Base-by-base conservation (phyloP, 352 stramenopile genomes). In the Pythium scleroteichum region DNA sequence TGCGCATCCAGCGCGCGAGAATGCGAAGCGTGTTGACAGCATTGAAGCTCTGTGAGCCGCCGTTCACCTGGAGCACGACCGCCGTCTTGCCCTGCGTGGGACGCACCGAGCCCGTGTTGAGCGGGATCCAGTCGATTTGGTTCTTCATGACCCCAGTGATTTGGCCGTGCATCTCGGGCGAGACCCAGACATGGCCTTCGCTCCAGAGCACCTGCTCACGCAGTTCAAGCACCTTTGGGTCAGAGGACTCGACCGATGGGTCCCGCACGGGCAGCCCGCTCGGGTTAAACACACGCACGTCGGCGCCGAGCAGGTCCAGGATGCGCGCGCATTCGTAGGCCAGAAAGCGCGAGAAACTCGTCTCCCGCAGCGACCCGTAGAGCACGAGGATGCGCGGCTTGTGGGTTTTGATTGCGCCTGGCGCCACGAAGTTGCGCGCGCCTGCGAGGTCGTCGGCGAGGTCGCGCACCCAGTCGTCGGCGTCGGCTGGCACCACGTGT, bases 111-210 rank as follows among this genome's bases (percentile, higher is more conserved):
- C 80, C 80, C 40, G 71, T 83, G 59, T 82, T 88, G 14, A 90
- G 69, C 16, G 73, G 73, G 46, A 80, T 69, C 77, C 77, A 87
- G 70, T 89, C 79, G 52, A 85, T 88, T 67, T 87, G 78, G 69
- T 88, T 90, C 62, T 90, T 90, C 57, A 90, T 87, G 12, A 71
- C 66, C 39, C 75, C 78, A 23, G 78, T 90, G 49, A 88, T 78
- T 22, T 66, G 71, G 33, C 80, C 80, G 59, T 85, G 75, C 79
- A 86, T 85, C 71, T 90, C 80, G 16, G 80, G 80, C 41, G 68
- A 81, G 32, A 81, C 63, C 75, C 75, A 87, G 35, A 87, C 69
- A 53, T 87, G 76, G 59, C 80, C 80, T 53, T 90, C 80, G 62
- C 66, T 83, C 81, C 81, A 90, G 29, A 79, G 68, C 9, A 73